phyloP scores from a whole-genome alignment of 2,329 filamentous ascomycete genomes.

The Fusarium hostae region DNA sequence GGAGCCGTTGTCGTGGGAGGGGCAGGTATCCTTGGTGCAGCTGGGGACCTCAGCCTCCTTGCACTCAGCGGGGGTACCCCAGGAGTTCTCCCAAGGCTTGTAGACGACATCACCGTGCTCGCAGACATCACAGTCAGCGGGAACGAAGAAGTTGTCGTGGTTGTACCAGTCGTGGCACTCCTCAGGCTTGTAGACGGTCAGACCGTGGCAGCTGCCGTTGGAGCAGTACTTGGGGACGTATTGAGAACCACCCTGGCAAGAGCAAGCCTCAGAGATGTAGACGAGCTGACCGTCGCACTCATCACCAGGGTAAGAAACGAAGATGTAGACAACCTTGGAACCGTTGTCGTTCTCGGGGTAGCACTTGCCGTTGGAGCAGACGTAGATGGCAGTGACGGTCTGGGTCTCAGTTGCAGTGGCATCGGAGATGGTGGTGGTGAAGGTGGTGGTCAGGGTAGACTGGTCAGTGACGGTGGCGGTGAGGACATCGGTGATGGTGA shows the following conservation, averaged over 20 bases:
- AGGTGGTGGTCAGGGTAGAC: slow-evolving; percentile 34
- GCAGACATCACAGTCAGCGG: slow-evolving; percentile 26
- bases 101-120: slow-evolving; percentile 32
- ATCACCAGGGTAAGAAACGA: slow-evolving; percentile 30
- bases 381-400: slow-evolving; percentile 36
- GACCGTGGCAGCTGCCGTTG: slow-evolving; percentile 27
- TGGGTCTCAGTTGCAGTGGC: slow-evolving; percentile 19
- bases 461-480: slow-evolving; percentile 32
- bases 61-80: slow-evolving; percentile 17
- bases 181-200: slow-evolving; percentile 42
- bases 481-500: slow-evolving; percentile 7
- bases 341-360: slow-evolving; percentile 9
- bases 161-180: slow-evolving; percentile 23
- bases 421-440: slow-evolving; percentile 27
- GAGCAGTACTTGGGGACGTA: slow-evolving; percentile 38
- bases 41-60: slow-evolving; percentile 2
- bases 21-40: slow-evolving; percentile 14
- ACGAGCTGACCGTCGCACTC: slow-evolving; percentile 35
- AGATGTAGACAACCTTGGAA: slow-evolving; percentile 31
- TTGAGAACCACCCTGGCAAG: slow-evolving; percentile 33
- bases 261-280: slow-evolving; percentile 33
- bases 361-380: slow-evolving; percentile 35
- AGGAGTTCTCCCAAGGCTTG: slow-evolving; percentile 39
- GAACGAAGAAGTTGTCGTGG: slow-evolving; percentile 27
- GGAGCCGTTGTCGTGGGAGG: neutral